Base-by-base conservation (phyloP, 495 filamentous ascomycete species). In the Melanomma pulvis-pyrius region DNA sequence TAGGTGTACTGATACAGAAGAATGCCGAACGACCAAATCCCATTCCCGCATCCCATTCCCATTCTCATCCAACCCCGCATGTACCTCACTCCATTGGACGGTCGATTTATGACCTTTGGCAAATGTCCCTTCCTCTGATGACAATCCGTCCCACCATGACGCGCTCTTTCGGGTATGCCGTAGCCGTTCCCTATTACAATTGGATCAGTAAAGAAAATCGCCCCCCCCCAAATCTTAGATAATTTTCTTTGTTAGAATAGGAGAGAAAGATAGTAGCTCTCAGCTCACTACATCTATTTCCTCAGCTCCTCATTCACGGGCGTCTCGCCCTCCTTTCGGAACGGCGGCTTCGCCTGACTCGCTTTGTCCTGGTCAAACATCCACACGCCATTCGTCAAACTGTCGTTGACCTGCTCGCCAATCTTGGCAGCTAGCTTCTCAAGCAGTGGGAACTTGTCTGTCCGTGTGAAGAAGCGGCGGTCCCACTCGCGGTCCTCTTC, bases 341-440 rank as follows among this genome's bases (percentile, higher is more conserved):
- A 75, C 12, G 72, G 72, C 55, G 75, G 72, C 65, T 78, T 76
- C 28, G 76, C 79, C 65, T 80, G 75, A 19, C 75, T 81, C 19
- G 86, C 86, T 76, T 92, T 91, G 36, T 78, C 77, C 25, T 73
- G 68, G 74, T 96, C 90, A 75, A 92, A 97, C 39, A 89, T 80
- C 93, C 93, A 97, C 24, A 97, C 83, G 2, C 93, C 93, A 59
- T 87, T 89, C 8, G 93, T 96, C 80, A 92, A 91, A 60, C 91
- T 90, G 28, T 83, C 81, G 51, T 79, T 77, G 1, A 84, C 70
- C n/a, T 80, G 79, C 68, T 84, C 81, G 13, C 87, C 85, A 3
- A 87, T 77, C 61, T 75, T 76, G 19, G 77, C 77, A 1, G 87
- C 87, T 52, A 96, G 77, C 39, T 72, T 70, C 67, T 82, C 78